These are phyloP conservation scores for Citrus inodora DNA, from an alignment of 345 rosid genomes.

Conservation along the genomic window DNA sequence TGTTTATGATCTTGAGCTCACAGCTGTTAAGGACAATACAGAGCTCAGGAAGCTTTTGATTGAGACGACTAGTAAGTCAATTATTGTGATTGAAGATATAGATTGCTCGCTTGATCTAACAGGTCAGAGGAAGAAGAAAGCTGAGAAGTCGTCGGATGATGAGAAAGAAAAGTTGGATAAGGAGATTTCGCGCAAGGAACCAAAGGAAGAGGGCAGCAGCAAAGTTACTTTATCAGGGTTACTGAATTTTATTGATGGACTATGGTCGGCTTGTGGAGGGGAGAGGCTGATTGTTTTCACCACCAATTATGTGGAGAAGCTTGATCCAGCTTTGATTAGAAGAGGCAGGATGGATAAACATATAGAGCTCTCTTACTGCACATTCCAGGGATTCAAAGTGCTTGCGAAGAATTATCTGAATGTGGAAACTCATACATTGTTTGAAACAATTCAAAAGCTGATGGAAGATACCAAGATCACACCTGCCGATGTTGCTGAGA, in stretches of 20 bases:
- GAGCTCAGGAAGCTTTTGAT: conserved; percentile 32
- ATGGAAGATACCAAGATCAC: conserved; percentile 34
- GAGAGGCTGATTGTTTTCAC: conserved; percentile 67
- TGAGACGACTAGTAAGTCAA: conserved; percentile 45
- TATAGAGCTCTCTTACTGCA: conserved; percentile 45
- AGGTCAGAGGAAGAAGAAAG: conserved; percentile 46
- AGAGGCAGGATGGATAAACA: conserved; percentile 70
- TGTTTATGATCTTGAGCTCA: conserved; percentile 36
- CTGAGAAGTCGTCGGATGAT: conserved; percentile 20
- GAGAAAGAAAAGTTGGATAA: conserved; percentile 30
- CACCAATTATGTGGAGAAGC: conserved; percentile 55
- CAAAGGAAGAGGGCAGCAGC: conserved; percentile 30
- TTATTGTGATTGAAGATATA: conserved; percentile 52
- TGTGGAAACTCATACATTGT: conserved; percentile 34
- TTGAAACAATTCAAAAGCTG: conserved; percentile 21
- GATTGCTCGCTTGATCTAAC: conserved; percentile 59
- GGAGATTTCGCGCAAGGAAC: conserved; percentile 25
- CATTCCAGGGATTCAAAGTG: conserved; percentile 44
- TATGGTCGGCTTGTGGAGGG: conserved; percentile 71
- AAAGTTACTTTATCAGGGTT: conserved; percentile 66
- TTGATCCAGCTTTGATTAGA: conserved; percentile 68
- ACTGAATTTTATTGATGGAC: conserved; percentile 62
- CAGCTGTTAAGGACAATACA: conserved; percentile 35
- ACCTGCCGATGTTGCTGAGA: conserved; percentile 56
- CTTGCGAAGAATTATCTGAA: conserved; percentile 44